Base-by-base conservation (phyloP, 805 yeast genomes). In the Yarrowia sp. region DNA sequence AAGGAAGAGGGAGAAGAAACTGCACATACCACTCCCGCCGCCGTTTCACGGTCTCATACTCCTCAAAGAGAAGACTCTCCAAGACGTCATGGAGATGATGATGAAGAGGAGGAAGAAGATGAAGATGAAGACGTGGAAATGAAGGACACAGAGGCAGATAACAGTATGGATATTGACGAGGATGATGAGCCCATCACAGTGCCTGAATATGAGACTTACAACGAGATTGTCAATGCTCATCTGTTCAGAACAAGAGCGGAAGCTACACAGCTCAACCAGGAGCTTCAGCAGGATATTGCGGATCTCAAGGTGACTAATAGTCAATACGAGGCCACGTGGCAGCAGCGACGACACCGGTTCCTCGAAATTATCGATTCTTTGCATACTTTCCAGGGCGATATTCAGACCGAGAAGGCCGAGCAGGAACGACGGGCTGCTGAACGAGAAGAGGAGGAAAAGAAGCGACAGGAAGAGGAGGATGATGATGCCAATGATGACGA, bases 101-200 rank as follows among this genome's bases (percentile, higher is more conserved):
- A 58, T 10, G 72, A 69, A 30, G 68, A 52, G 9, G 67, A 33
- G 19, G 63, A 56, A 9, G 49, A 17, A 5, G 72, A 69, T 24
- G 70, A 65, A 5, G 67, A 38, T 17, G 50, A 47, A 10, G 71
- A 64, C 30, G 68, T 65, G 50, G 70, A 63, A 30, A 63, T 65
- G 70, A 65, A 33, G 19, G 72, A 68, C 17, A 70, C 24, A 19
- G 67, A 65, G 34, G 69, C 63, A 13, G 43, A 49, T 12, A 36
- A 53, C 24, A 58, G 50, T 30, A 58, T 58, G 64, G 64, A 58
- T 14, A 43, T 58, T 33, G 64, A 42, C 24, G 50, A 58, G 9
- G 33, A 20, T 8, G 40, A 42, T 6, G 64, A 42, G 15, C n/a
- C 20, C 2, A 33, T 38, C 34, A 38, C n/a, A 9, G 49, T 42